Evolutionary conservation across 345 rosid species (phyloP).

Genomic region (Syzygium grande): DNA sequence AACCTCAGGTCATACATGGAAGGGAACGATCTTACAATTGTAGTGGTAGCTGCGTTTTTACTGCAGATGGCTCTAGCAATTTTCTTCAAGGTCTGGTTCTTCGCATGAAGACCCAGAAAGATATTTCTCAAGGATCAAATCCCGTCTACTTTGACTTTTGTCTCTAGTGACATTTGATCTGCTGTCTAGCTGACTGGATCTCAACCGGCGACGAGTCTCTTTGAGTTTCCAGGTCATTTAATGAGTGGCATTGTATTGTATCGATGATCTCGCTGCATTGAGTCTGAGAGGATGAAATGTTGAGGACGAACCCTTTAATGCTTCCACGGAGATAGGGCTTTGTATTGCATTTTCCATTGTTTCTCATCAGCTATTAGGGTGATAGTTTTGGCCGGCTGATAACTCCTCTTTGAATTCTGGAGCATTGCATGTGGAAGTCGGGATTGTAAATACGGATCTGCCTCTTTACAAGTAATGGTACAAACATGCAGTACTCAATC

Average conservation of each 20-base stretch:
- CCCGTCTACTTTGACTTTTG: not conserved
- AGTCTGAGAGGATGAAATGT: not conserved
- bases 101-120: slow-evolving; percentile 30
- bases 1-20: slow-evolving; percentile 53
- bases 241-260: not conserved
- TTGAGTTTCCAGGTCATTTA: not conserved
- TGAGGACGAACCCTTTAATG: not conserved
- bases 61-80: slow-evolving; percentile 79
- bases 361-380: not conserved
- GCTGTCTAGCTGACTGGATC: not conserved
- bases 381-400: not conserved
- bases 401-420: not conserved
- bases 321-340: not conserved
- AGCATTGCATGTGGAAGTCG: not conserved
- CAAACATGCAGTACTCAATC: not conserved
- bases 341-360: not conserved
- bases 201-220: not conserved
- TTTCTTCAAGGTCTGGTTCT: slow-evolving; percentile 94
- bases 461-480: not conserved
- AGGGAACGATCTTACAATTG: slow-evolving; percentile 40
- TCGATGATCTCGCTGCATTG: not conserved
- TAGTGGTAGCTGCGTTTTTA: slow-evolving; percentile 52
- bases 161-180: not conserved
- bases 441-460: not conserved
- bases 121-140: not conserved